phyloP scores from a whole-genome alignment of 768 basidiomycete species.

The Lactifluus piperatus region DNA sequence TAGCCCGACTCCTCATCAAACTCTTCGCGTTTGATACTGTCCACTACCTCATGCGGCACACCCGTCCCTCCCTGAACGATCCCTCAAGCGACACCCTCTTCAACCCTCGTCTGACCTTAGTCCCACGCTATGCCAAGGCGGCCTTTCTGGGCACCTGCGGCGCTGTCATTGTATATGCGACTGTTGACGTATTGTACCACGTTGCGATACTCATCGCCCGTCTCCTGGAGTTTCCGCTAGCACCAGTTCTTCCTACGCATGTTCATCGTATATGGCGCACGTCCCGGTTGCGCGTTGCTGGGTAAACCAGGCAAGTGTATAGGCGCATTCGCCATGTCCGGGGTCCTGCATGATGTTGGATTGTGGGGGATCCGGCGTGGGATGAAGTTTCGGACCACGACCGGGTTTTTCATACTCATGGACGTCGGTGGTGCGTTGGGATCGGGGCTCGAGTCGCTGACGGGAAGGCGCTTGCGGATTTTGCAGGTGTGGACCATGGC shows the following conservation, averaged over 20 bases:
- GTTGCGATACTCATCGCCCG: slow-evolving; percentile 22
- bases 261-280: slow-evolving; percentile 27
- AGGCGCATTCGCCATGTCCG: slow-evolving; percentile 53
- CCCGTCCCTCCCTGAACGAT: too few species aligned
- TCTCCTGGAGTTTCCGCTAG: slow-evolving; percentile 35
- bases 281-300: slow-evolving; percentile 30
- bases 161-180: slow-evolving; percentile 11
- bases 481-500: too few species aligned
- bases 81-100: slow-evolving; percentile 2
- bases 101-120: not conserved
- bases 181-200: slow-evolving; percentile 21
- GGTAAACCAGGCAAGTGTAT: slow-evolving; percentile 45
- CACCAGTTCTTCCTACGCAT: slow-evolving; percentile 30
- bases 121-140: not conserved
- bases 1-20: not conserved
- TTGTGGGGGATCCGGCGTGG: slow-evolving; percentile 53
- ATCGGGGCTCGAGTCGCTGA: slow-evolving; percentile 33
- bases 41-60: not conserved
- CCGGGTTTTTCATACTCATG: slow-evolving; percentile 50
- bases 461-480: too few species aligned
- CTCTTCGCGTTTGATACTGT: not conserved
- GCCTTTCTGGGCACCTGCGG: not conserved
- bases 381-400: slow-evolving; percentile 34
- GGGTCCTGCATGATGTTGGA: slow-evolving; percentile 47
- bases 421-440: slow-evolving; percentile 47